Base-by-base conservation (phyloP, 139 green algal genomes). In the Chlamydomonas schloesseri region DNA sequence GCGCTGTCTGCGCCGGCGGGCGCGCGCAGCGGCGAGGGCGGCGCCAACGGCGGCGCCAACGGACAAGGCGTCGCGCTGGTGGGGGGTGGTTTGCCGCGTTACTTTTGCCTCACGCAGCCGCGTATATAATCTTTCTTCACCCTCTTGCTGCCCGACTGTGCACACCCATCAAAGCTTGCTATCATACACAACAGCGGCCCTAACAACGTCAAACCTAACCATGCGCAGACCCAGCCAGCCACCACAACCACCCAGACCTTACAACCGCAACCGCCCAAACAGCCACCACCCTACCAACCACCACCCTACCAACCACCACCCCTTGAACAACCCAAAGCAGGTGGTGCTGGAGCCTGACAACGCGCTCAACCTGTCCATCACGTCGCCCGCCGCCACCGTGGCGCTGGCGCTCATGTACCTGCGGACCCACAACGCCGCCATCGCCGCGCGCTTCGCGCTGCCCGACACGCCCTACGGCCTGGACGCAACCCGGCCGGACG, bases 361-460 rank as follows among this genome's bases (percentile, higher is more conserved):
- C 62, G 76, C 96, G 24, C 60, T 83, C 76, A 98, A 99, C 89
- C 80, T 97, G 42, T 93, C 95, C 15, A 90, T 98, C 18, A 99
- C 94, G 28, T 91, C 92, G 11, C 97, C 97, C 15, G 97, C 92
- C 26, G 96, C 98, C 20, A 96, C 94, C 0, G 73, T 99, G 29
- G 97, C 98, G 0, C 94, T 99, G 26, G 94, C 88, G 17, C 93
- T 99, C 33, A 98, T 98, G 91, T 84, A 95, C 91, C 92, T 99
- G 20, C 91, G 96, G 73, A 98, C 96, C 20, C 94, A 97, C 71
- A 93, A 98, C 86, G 86, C 82, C 2, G 77, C 81, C 9, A 90
- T 95, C 34, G 96, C 96, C 0, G 88, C 84, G 1, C 58, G 83
- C 42, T 95, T 99, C 75, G 42, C 62, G 62, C 47, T 91, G 3